Evolutionary conservation across 108 stramenopile species (phyloP).

Genomic region (Cylindrotheca closterium): DNA sequence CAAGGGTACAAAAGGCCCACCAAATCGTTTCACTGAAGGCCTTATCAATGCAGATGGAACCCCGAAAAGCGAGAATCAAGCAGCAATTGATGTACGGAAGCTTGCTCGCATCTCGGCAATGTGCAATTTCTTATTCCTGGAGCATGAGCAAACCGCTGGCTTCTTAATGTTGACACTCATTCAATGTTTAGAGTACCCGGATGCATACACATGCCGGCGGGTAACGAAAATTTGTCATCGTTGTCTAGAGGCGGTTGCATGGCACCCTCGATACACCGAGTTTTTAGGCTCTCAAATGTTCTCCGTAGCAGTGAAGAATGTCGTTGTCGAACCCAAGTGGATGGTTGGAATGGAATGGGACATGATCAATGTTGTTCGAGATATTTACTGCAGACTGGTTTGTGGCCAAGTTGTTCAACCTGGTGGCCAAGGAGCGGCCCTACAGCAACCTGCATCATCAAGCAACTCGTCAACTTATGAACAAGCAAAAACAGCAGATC

Average conservation of each 20-base stretch:
- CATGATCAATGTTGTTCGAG: constrained; percentile 85
- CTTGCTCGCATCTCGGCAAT: constrained; percentile 73
- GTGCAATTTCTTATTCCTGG: constrained; percentile 79
- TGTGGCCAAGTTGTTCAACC: constrained; percentile 79
- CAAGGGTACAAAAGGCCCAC: constrained; percentile 36
- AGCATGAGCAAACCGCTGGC: constrained; percentile 79
- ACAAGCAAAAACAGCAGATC: constrained; percentile 75
- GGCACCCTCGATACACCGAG: constrained; percentile 78
- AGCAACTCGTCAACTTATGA: constrained; percentile 48
- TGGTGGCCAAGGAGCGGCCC: constrained; percentile 85
- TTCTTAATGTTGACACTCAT: constrained; percentile 64
- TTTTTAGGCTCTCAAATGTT: constrained; percentile 76
- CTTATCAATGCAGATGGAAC: constrained; percentile 83
- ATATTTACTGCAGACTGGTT: constrained; percentile 83
- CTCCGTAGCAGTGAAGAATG: constrained; percentile 57
- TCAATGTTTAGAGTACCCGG: constrained; percentile 79
- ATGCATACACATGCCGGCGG: constrained; percentile 84
- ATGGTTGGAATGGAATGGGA: constrained; percentile 93
- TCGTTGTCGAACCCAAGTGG: constrained; percentile 89
- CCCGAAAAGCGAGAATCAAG: constrained; percentile 36
- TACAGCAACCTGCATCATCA: constrained; percentile 43
- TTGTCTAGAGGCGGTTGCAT: constrained; percentile 80
- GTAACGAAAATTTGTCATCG: constrained; percentile 84
- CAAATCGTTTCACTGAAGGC: constrained; percentile 41
- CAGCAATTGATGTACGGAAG: constrained; percentile 72